Conservation (phyloP, 2,329 filamentous ascomycete genomes). For the Colletotrichum godetiae region DNA sequence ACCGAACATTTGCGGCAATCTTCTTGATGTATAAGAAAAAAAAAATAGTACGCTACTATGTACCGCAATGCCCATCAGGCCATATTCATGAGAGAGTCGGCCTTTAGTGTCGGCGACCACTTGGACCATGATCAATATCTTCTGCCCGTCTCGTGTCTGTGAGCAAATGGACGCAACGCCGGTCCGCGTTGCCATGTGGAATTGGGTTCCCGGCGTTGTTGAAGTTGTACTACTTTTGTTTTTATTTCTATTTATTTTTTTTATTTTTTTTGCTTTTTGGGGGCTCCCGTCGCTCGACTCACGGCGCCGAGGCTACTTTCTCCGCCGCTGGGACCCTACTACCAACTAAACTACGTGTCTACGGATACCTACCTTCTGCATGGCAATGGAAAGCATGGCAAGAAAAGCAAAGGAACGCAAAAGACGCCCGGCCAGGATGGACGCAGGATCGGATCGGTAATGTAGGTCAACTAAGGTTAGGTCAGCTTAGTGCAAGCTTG, state of each 20-base stretch:
- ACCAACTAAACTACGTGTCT: not conserved
- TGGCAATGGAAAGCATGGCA: not conserved
- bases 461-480: slow-evolving; percentile 28
- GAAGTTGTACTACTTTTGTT: not conserved
- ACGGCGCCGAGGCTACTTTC: not conserved
- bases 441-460: slow-evolving; percentile 28
- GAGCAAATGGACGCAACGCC: not conserved
- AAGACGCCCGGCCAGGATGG: slow-evolving; percentile 8
- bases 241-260: no score
- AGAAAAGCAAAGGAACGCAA: not conserved
- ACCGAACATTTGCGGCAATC: not conserved
- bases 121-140: not conserved
- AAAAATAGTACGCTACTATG: not conserved
- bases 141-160: not conserved
- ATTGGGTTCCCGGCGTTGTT: not conserved
- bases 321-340: not conserved
- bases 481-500: slow-evolving; percentile 18
- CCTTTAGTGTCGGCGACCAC: not conserved
- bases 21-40: not conserved
- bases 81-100: not conserved
- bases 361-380: not conserved
- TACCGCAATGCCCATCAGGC: not conserved
- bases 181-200: slow-evolving; percentile 9
- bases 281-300: not conserved
- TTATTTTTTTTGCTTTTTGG: not conserved